A percentile compares a stretch with the other conserved stretches of the same genome.
Conservation (phyloP, 805 yeast species). For the Sugiyamaella floridensis region DNA sequence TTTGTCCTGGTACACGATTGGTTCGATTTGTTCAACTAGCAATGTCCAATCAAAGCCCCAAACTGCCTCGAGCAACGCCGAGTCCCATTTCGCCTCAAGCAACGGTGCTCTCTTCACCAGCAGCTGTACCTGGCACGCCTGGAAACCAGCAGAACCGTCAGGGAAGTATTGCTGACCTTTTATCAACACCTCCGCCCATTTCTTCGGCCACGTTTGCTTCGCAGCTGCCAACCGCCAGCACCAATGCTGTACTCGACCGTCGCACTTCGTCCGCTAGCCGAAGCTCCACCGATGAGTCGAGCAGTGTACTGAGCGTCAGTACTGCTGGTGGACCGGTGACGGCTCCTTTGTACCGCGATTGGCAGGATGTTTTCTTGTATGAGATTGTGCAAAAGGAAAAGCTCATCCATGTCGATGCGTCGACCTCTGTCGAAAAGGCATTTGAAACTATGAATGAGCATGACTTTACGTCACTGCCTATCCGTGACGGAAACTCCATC, state of each 20-base stretch:
- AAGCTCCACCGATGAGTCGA: conserved; percentile 7
- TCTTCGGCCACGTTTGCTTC: conserved; percentile 2
- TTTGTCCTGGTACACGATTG: no score
- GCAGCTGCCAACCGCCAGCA: background rate
- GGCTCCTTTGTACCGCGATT: conserved; percentile 36
- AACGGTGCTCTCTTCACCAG: background rate
- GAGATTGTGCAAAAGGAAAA: conserved; percentile 76
- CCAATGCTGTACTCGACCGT: conserved; percentile 3
- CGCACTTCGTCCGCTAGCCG: conserved; percentile 9
- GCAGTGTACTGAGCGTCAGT: conserved; percentile 5
- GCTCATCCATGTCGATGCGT: conserved; percentile 59
- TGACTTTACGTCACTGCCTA: conserved; percentile 82
- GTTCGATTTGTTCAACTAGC: background rate
- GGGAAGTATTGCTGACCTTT: conserved; percentile 26
- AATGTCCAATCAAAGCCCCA: background rate
- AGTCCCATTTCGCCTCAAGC: background rate
- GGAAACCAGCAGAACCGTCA: conserved; percentile 9
- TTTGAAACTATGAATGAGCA: conserved; percentile 68
- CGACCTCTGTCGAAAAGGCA: conserved; percentile 77
- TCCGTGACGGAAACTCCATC: conserved; percentile 28
- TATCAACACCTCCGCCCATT: conserved; percentile 29
- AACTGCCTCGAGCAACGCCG: background rate
- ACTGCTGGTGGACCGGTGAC: background rate
- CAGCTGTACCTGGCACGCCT: background rate
- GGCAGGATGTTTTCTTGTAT: conserved; percentile 65